Evolutionary conservation across 2,329 filamentous ascomycete species (phyloP).

Genomic region (Aspergillus glaucus): DNA sequence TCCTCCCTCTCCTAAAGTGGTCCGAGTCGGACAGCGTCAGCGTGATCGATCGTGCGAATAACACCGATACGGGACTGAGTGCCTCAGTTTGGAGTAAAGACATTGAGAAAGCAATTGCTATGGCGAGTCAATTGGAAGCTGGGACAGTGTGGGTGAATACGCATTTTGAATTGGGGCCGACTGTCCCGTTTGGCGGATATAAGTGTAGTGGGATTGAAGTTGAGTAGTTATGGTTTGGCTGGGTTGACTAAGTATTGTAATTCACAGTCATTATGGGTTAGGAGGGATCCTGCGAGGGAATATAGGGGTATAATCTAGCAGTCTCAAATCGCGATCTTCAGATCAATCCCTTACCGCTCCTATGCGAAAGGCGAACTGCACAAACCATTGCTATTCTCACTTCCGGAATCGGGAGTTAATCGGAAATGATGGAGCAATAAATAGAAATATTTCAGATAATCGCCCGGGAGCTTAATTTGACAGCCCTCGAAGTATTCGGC

Average conservation of each 20-base stretch:
- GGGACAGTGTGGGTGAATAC: constrained; percentile 54
- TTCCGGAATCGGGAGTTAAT: too few species aligned
- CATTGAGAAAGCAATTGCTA: constrained; percentile 41
- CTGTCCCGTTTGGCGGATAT: constrained; percentile 40
- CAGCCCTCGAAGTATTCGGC: too few species aligned
- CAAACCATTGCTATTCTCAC: too few species aligned
- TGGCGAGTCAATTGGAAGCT: constrained; percentile 48
- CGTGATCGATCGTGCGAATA: constrained; percentile 49
- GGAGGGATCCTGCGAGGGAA: neutral
- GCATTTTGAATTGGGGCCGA: constrained; percentile 8
- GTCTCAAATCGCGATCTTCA: too few species aligned
- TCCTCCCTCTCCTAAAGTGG: constrained; percentile 54
- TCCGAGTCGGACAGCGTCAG: constrained; percentile 46
- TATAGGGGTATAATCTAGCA: too few species aligned
- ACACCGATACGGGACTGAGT: constrained; percentile 46
- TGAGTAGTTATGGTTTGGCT: constrained; percentile 35
- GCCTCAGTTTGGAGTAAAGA: constrained; percentile 54
- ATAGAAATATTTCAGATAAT: too few species aligned
- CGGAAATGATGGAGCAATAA: too few species aligned
- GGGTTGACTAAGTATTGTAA: constrained; percentile 31
- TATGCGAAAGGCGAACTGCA: too few species aligned
- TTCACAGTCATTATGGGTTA: neutral
- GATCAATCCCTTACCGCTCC: too few species aligned
- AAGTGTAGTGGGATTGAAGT: constrained; percentile 46
- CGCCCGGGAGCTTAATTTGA: too few species aligned